Evolutionary conservation across 805 yeast genomes (phyloP), one percentile per base, ranked within the genome.

Genomic region (Yarrowia osloensis): DNA sequence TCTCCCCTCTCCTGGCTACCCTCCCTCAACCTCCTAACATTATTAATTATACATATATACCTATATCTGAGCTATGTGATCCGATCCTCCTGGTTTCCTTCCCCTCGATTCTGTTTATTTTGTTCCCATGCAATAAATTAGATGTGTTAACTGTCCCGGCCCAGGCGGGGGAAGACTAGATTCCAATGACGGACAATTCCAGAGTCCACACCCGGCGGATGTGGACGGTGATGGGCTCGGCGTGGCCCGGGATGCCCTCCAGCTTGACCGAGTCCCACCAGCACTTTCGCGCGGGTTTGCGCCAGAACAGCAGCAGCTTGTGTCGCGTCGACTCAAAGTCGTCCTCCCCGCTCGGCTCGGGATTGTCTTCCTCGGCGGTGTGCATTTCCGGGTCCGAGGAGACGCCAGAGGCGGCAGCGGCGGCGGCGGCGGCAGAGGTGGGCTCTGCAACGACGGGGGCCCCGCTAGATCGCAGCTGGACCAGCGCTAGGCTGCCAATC

Each of bases 241-340:
- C 74, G 17, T 73, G 73, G 12, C 74, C 77, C 26, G 72, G 69
- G 22, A 78, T 68, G 2, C 74, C 77, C 5, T 76, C 77, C 19
- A 80, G 75, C 22, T 73, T 78, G 13, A 76, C 63, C 68, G 78
- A 78, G 52, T 85, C 86, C 99, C 99, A 95, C 99, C 99, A 95
- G 79, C 99, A 95, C 75, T 95, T 95, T 74, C 98, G 84, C 1
- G 99, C 99, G 0, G 99, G 99, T 75, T 95, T 95, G 70, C 97
- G 84, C 98, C 99, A 95, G 75, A 95, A 95, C 65, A 95, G 79
- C 40, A 95, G 81, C 63, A 95, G 82, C 76, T 95, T 95, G 59
- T 79, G 81, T 3, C 81, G 73, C 33, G 79, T 77, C 13, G 77
- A 71, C 47, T 74, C 65, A 12, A 68, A 29, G 49, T 63, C 59